Percentiles rank a stretch among this genome's conserved stretches.
Conservation (phyloP, 495 filamentous ascomycete species). For the Aspergillus olivimuriae region DNA sequence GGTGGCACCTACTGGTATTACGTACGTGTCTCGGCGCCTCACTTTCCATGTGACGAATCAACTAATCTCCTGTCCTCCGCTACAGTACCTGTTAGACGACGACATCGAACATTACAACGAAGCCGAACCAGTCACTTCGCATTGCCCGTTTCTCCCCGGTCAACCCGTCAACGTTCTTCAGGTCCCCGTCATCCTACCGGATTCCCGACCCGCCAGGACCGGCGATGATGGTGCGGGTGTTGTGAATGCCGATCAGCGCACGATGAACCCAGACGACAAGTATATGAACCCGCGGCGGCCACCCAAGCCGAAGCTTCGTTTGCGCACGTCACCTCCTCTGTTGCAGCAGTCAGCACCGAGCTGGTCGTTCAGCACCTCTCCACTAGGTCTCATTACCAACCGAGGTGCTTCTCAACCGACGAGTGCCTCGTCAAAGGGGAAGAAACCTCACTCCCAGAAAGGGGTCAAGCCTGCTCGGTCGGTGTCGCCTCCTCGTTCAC, state of each 20-base stretch:
- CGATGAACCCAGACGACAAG: constrained; percentile 72
- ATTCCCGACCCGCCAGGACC: constrained; percentile 31
- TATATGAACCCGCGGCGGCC: constrained; percentile 64
- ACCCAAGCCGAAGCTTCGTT: constrained; percentile 44
- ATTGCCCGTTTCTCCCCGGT: constrained; percentile 82
- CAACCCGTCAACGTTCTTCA: constrained; percentile 78
- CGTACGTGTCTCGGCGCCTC: constrained; percentile 44
- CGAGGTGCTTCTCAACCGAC: constrained; percentile 32
- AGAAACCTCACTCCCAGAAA: constrained; percentile 4
- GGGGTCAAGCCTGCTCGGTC: constrained; percentile 26
- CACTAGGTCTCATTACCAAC: constrained; percentile 19
- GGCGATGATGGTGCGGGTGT: constrained; percentile 33
- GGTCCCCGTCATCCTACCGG: constrained; percentile 62
- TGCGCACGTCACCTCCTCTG: constrained; percentile 52
- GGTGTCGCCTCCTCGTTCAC: constrained; percentile 34
- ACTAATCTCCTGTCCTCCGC: no score
- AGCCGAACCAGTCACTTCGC: constrained; percentile 60
- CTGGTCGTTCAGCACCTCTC: constrained; percentile 23
- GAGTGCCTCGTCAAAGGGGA: constrained; percentile 20
- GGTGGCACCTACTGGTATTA: constrained; percentile 94
- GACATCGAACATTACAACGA: constrained; percentile 68
- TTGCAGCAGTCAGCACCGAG: constrained; percentile 28
- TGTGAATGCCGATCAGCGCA: constrained; percentile 49
- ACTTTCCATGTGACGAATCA: constrained; percentile 6
- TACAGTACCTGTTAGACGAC: constrained; percentile 72